Evolutionary conservation across 495 filamentous ascomycete species (phyloP).

Genomic region (Cercophora sp.): DNA sequence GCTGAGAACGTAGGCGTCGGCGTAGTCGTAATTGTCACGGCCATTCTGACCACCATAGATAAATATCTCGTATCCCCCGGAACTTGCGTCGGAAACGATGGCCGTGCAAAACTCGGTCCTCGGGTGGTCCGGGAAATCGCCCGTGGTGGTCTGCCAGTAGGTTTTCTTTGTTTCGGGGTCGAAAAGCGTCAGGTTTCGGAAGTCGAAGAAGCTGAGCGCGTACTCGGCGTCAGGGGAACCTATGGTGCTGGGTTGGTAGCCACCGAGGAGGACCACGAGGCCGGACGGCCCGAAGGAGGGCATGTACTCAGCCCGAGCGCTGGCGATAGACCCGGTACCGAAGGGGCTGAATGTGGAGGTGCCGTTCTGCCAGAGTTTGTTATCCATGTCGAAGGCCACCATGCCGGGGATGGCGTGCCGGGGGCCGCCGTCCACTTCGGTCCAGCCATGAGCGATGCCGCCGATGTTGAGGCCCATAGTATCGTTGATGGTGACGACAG

Average conservation of each 20-base stretch:
- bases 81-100: constrained; percentile 24
- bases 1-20: constrained; percentile 38
- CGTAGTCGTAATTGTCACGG: constrained; percentile 11
- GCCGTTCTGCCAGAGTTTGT: constrained; percentile 13
- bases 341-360: constrained; percentile 13
- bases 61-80: constrained; percentile 37
- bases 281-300: constrained; percentile 26
- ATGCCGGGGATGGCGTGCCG: constrained; percentile 18
- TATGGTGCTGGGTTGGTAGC: constrained; percentile 17
- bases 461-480: constrained; percentile 15
- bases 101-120: constrained; percentile 26
- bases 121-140: constrained; percentile 17
- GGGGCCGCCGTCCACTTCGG: neutral
- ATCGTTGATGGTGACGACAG: neutral
- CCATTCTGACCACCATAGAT: constrained; percentile 30
- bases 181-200: constrained; percentile 29
- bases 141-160: constrained; percentile 32
- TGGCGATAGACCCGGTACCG: constrained; percentile 4
- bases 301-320: constrained; percentile 26
- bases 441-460: constrained; percentile 10
- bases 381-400: constrained; percentile 19
- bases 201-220: constrained; percentile 5
- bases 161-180: constrained; percentile 33
- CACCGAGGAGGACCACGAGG: constrained; percentile 34
- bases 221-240: neutral